A percentile compares a stretch with the other conserved stretches of the same genome.
Evolutionary conservation across 768 basidiomycete species (phyloP).

Genomic region (Phylloporus rhodoxanthus): DNA sequence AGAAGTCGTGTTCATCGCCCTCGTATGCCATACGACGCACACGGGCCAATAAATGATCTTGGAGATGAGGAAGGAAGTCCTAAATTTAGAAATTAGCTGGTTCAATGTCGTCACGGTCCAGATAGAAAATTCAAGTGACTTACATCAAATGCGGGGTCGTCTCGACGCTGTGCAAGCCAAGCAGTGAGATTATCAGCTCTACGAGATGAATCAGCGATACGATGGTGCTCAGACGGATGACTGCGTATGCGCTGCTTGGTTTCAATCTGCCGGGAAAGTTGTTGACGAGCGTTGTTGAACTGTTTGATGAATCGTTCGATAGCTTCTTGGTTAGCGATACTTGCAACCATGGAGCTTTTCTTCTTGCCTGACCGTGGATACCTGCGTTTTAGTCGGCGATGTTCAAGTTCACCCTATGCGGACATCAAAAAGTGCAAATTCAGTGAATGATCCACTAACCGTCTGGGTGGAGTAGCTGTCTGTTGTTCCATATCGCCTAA

Average conservation of each 20-base stretch:
- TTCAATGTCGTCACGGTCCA: no score
- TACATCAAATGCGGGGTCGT: no score
- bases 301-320: background rate
- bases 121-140: no score
- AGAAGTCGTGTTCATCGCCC: constrained; percentile 25
- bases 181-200: no score
- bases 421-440: no score
- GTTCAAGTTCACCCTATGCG: background rate
- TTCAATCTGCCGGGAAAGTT: background rate
- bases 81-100: background rate
- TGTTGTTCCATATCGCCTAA: constrained; percentile 26
- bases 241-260: no score
- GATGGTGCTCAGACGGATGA: no score
- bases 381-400: background rate
- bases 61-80: background rate
- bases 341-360: no score
- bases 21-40: constrained; percentile 13
- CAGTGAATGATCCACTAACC: constrained; percentile 12
- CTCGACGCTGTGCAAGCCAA: no score
- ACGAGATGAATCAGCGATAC: no score
- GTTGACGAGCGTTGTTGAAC: background rate
- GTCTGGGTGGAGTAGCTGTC: constrained; percentile 34
- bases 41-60: constrained; percentile 7
- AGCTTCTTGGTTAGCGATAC: background rate
- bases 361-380: background rate